phyloP scores from a whole-genome alignment of 345 rosid genomes.

The Erucastrum elatum region DNA sequence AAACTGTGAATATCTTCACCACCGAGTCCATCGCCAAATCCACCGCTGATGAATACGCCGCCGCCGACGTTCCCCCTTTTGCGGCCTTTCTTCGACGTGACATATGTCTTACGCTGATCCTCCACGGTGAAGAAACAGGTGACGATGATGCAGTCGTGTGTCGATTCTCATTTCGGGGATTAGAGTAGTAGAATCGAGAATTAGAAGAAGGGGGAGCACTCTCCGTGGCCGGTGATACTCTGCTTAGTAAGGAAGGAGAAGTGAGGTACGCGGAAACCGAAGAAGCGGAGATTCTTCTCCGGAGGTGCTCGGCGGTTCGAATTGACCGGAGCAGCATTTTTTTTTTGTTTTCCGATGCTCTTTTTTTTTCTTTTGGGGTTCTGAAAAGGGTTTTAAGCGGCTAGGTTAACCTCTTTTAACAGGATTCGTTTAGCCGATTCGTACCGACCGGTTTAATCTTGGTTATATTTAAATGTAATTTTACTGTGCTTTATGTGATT shows the following conservation, averaged over 20 bases:
- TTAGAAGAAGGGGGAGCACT: neutral
- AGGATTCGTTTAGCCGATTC: no score
- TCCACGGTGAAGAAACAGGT: conserved; percentile 1
- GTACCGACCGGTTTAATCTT: conserved; percentile 28
- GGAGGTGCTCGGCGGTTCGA: conserved; percentile 38
- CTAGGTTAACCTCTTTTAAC: conserved; percentile 38
- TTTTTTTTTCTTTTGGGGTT: neutral
- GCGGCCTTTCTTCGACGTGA: conserved; percentile 25
- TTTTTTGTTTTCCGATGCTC: neutral
- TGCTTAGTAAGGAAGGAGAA: neutral
- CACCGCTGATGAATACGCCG: conserved; percentile 5
- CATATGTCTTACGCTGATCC: neutral
- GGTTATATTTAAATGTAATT: neutral
- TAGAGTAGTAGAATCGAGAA: neutral
- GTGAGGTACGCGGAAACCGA: neutral
- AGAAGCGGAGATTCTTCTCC: neutral
- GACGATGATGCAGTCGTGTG: neutral
- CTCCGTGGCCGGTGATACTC: conserved; percentile 13
- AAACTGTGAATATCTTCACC: conserved; percentile 42
- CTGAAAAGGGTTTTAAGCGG: conserved; percentile 14
- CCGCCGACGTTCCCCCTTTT: neutral
- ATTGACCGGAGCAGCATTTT: conserved; percentile 37
- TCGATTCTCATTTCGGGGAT: conserved; percentile 15
- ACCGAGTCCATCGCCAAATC: conserved; percentile 42
- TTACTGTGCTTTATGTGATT: no score